phyloP scores from a whole-genome alignment of 139 green algal species.

The Closterium sp. region DNA sequence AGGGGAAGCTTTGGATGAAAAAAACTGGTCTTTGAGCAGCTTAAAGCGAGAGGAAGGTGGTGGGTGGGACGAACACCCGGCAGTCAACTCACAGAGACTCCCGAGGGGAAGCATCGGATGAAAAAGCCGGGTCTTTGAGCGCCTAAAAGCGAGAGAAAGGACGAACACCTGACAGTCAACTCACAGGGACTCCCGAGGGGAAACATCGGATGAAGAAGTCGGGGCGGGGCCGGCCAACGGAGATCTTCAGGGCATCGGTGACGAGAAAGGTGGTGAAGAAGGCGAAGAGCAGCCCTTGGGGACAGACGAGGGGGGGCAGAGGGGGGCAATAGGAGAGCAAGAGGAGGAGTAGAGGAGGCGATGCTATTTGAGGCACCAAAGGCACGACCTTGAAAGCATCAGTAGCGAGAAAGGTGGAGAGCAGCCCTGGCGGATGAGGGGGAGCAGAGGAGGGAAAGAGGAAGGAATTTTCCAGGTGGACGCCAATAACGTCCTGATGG shows the following conservation, averaged over 20 bases:
- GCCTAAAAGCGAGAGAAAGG: not conserved
- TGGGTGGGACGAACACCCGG: too few species aligned
- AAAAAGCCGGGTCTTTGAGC: too few species aligned
- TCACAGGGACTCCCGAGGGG: conserved; percentile 19
- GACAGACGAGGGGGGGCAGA: too few species aligned
- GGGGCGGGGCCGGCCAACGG: conserved; percentile 24
- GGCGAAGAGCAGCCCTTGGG: not conserved
- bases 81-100: not conserved
- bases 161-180: not conserved
- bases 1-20: too few species aligned
- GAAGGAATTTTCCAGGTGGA: too few species aligned
- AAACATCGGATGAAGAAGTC: conserved; percentile 39
- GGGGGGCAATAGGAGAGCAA: not conserved
- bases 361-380: not conserved
- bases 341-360: not conserved
- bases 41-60: too few species aligned
- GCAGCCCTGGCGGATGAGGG: not conserved
- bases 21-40: too few species aligned
- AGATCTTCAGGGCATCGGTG: conserved; percentile 25
- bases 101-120: conserved; percentile 25
- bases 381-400: not conserved
- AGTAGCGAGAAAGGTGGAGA: not conserved
- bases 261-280: not conserved
- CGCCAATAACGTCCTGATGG: too few species aligned
- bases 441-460: too few species aligned